Conservation (phyloP, 225 moss, liverwort and hornwort species). For the Anthoceros angustus region DNA sequence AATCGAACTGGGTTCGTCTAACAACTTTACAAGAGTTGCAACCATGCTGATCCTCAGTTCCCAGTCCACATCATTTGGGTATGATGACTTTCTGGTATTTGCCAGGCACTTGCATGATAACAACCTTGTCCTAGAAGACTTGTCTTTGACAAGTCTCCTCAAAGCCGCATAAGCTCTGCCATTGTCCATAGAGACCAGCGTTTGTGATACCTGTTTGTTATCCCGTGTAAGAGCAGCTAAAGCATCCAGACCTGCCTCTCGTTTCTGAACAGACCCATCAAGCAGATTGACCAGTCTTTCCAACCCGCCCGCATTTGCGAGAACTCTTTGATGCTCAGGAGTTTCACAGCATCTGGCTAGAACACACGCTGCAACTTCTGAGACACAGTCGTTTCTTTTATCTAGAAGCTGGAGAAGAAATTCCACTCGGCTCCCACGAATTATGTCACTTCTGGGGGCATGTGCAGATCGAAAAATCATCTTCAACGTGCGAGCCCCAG, state of each 20-base stretch:
- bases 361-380: conserved; percentile 88
- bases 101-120: conserved; percentile 75
- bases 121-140: conserved; percentile 65
- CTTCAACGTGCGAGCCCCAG: conserved; percentile 88
- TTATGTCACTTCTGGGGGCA: conserved; percentile 96
- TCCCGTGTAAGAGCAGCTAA: conserved; percentile 66
- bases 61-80: conserved; percentile 45
- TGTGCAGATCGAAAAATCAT: conserved; percentile 93
- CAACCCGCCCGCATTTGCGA: conserved; percentile 69
- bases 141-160: conserved; percentile 62
- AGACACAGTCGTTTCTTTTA: conserved; percentile 76
- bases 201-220: conserved; percentile 58
- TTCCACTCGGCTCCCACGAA: conserved; percentile 79
- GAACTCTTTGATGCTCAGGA: conserved; percentile 64
- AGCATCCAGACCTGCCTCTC: conserved; percentile 83
- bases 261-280: conserved; percentile 52
- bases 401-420: conserved; percentile 73
- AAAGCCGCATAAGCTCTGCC: conserved; percentile 42
- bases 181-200: conserved; percentile 51
- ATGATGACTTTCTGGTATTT: conserved; percentile 62
- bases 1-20: conserved; percentile 86
- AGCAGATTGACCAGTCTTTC: conserved; percentile 70
- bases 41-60: conserved; percentile 73
- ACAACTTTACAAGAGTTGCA: conserved; percentile 59
- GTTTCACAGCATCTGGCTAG: conserved; percentile 94